Base-by-base conservation (phyloP, 768 basidiomycete genomes). In the Fomitopsis serialis region DNA sequence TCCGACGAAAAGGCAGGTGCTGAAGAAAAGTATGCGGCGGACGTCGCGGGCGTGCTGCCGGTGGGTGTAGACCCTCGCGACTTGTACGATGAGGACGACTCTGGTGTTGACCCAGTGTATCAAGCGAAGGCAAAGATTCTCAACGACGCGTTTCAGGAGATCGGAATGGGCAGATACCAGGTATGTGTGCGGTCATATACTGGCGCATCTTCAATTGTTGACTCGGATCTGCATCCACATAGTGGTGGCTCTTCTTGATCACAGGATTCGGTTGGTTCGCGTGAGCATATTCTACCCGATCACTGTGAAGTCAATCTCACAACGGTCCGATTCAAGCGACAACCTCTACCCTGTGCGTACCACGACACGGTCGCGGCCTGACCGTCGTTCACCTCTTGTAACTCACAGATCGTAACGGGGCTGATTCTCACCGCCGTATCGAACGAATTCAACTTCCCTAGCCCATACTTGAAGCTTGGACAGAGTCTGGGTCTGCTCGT, bases 181-280 rank as follows among this genome's bases (percentile, higher is more conserved):
- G 78, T 74, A 44, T 17, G 69, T 53, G 11, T 11, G 11, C 29
- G 29, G 11, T 32, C 29, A 32, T 32, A 32, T 32, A 11, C 29
- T 32, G 29, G 29, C 29, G 29, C 29, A 32, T 32, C 29, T 11
- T 32, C 11, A 5, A 32, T 11, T 11, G 11, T 11, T 32, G 11
- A 21, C 24, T 21, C 10, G 11, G 11, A 13, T 11, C 40, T 15
- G 17, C n/a, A 25, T n/a, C 11, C 15, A n/a, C n/a, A 17, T 24
- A 86, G 84, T 84, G 80, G 72, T 68, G 72, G 54, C 65, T 88
- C 42, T 87, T 88, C 65, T 23, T 82, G 52, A 79, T 86, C 25
- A 75, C 84, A 10, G 86, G 85, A 1, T 87, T 89, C 67, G 86
- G 86, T 36, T 88, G 85, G 85, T 74, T 87, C 53, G 81, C 83